These are phyloP conservation scores for Xylaria telfairii DNA, from an alignment of 495 filamentous ascomycete genomes.

Conservation along the genomic window DNA sequence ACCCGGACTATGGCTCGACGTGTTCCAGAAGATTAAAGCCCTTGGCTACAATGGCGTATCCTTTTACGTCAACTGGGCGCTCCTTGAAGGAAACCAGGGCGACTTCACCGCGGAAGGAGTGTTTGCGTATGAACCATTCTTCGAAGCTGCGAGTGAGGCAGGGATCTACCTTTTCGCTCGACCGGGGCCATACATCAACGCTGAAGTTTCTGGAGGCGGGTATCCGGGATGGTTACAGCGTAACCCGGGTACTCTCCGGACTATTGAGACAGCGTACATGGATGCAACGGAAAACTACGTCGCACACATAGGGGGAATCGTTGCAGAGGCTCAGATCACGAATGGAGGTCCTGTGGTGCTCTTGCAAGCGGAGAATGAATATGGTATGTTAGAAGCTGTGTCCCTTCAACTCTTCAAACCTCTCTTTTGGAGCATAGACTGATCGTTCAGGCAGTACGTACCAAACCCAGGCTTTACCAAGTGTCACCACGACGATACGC, in stretches of 20 bases:
- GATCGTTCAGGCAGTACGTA: neutral
- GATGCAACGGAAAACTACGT: conserved; percentile 71
- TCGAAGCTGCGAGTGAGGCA: conserved; percentile 68
- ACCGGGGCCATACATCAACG: conserved; percentile 64
- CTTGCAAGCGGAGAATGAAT: conserved; percentile 82
- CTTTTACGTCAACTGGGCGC: conserved; percentile 80
- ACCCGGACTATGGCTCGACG: conserved; percentile 70
- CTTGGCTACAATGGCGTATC: conserved; percentile 78
- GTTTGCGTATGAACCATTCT: conserved; percentile 73
- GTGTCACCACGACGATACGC: neutral
- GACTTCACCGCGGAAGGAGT: conserved; percentile 72
- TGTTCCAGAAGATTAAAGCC: conserved; percentile 82
- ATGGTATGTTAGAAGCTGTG: conserved; percentile 47
- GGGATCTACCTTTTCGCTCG: conserved; percentile 79
- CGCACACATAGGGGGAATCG: conserved; percentile 60
- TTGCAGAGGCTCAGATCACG: conserved; percentile 78
- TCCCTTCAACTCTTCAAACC: neutral
- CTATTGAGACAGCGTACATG: conserved; percentile 63
- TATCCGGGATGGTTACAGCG: conserved; percentile 61
- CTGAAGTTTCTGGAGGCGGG: conserved; percentile 56
- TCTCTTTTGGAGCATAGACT: neutral
- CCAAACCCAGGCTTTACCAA: neutral
- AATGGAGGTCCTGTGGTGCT: conserved; percentile 80
- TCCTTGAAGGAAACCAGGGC: conserved; percentile 76
- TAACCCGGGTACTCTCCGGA: conserved; percentile 65